Percentiles rank a stretch among this genome's conserved stretches.
Conservation (phyloP, 2,329 filamentous ascomycete species). For the Aspergillus japonicus region DNA sequence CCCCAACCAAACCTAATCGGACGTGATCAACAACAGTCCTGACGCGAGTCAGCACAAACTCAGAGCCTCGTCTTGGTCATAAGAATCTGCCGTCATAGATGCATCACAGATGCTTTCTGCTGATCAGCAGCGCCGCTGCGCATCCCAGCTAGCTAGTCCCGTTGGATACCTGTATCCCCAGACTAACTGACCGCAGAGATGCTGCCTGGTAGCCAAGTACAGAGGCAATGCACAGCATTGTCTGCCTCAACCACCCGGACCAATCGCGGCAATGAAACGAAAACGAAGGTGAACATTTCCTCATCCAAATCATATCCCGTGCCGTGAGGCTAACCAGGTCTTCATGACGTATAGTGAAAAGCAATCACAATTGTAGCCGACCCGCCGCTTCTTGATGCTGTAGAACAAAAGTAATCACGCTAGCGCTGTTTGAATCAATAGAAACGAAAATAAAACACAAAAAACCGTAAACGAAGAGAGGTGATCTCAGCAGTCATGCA, state of each 20-base stretch:
- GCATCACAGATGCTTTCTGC: slow-evolving; percentile 39
- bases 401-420: slow-evolving; percentile 35
- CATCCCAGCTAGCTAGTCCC: not conserved
- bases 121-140: not conserved
- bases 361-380: slow-evolving; percentile 46
- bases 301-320: slow-evolving; percentile 46
- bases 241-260: not conserved
- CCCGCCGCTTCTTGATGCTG: slow-evolving; percentile 50
- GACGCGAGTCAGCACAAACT: not conserved
- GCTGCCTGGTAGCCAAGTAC: not conserved
- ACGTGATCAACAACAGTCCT: not conserved
- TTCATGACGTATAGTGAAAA: slow-evolving; percentile 46
- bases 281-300: slow-evolving; percentile 33
- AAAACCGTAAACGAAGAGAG: slow-evolving; percentile 21
- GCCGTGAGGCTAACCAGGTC: slow-evolving; percentile 51
- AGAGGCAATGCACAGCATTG: slow-evolving; percentile 3
- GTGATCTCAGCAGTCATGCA: slow-evolving; percentile 34
- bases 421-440: slow-evolving; percentile 27
- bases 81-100: slow-evolving; percentile 22
- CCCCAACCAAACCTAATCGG: not conserved
- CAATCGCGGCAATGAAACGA: slow-evolving; percentile 31
- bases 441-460: slow-evolving; percentile 20
- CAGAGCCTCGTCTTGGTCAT: not conserved
- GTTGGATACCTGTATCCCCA: not conserved
- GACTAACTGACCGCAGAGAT: not conserved